Conservation (phyloP, 2,329 filamentous ascomycete genomes). For the Plenodomus tracheiphilus region DNA sequence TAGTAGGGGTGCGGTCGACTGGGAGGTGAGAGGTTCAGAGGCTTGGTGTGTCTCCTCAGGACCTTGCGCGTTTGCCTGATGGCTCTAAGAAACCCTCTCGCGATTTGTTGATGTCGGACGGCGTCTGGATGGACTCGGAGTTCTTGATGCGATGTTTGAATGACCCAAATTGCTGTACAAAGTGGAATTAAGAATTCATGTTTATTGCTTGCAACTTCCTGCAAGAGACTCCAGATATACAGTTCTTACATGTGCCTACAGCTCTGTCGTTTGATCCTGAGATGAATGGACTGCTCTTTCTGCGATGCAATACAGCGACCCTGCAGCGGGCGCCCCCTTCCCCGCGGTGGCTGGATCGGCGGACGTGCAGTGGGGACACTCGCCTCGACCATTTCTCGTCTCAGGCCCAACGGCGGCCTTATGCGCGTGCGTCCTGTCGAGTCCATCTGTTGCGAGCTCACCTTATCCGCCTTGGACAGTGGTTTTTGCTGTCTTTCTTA, state of each 20-base stretch:
- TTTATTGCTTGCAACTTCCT: not conserved
- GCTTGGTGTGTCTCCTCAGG: no score
- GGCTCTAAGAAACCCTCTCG: no score
- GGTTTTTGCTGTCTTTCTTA: not conserved
- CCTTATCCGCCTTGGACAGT: not conserved
- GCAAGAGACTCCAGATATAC: no score
- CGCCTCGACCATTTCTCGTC: constrained; percentile 24
- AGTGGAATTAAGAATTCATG: not conserved
- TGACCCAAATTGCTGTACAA: not conserved
- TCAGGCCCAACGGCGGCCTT: constrained; percentile 21
- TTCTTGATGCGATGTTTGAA: not conserved
- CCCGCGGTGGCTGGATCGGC: constrained; percentile 22
- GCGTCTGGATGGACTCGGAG: not conserved
- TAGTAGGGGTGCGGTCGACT: not conserved
- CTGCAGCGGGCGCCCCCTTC: constrained; percentile 15
- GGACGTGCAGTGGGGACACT: not conserved
- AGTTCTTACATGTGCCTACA: no score
- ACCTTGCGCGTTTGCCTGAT: no score
- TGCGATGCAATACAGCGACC: constrained; percentile 3
- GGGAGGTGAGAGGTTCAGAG: not conserved
- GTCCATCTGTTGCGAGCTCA: constrained; percentile 1
- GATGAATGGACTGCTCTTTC: not conserved
- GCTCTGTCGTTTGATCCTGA: no score
- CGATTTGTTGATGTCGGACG: not conserved
- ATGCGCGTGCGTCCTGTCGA: constrained; percentile 23